A percentile compares a stretch with the other conserved stretches of the same genome.
phyloP scores from a whole-genome alignment of 164 flowering plant species.

The Piper longum region DNA sequence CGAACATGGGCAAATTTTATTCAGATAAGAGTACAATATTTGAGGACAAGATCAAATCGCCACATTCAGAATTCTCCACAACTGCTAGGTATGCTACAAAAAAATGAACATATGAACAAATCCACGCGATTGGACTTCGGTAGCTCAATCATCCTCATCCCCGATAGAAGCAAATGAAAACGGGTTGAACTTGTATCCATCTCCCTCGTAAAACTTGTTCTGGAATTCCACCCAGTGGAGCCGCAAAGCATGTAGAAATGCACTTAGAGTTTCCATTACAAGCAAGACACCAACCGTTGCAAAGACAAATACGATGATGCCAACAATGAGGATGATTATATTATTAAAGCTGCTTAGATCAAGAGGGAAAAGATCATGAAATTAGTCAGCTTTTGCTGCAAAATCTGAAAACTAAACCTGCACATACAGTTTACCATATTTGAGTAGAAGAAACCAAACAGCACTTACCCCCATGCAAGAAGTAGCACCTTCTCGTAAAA shows the following conservation, averaged over 20 bases:
- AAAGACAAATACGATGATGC: slow-evolving; percentile 63
- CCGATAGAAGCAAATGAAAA: slow-evolving; percentile 42
- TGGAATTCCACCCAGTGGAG: slow-evolving; percentile 99
- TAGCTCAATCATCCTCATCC: slow-evolving; percentile 55
- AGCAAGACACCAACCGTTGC: slow-evolving; percentile 93
- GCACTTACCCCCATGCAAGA: slow-evolving; percentile 86
- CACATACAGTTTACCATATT: neutral
- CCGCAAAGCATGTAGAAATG: slow-evolving; percentile 88
- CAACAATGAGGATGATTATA: slow-evolving; percentile 50
- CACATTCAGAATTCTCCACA: too few relatives aligned
- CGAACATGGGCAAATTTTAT: too few relatives aligned
- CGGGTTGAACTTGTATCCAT: slow-evolving; percentile 85
- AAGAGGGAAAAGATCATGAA: neutral
- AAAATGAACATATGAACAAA: too few relatives aligned
- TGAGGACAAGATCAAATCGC: too few relatives aligned
- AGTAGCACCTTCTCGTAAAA: slow-evolving; percentile 89
- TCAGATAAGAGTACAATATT: too few relatives aligned
- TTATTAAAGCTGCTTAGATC: slow-evolving; percentile 62
- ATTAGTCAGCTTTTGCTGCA: neutral
- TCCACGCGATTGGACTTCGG: too few relatives aligned
- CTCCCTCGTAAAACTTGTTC: slow-evolving; percentile 95
- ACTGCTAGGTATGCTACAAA: too few relatives aligned
- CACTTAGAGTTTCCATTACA: slow-evolving; percentile 97
- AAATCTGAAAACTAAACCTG: neutral
- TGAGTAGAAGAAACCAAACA: neutral